Conservation (phyloP, 768 basidiomycete genomes). For the Pulveroboletus sp. region DNA sequence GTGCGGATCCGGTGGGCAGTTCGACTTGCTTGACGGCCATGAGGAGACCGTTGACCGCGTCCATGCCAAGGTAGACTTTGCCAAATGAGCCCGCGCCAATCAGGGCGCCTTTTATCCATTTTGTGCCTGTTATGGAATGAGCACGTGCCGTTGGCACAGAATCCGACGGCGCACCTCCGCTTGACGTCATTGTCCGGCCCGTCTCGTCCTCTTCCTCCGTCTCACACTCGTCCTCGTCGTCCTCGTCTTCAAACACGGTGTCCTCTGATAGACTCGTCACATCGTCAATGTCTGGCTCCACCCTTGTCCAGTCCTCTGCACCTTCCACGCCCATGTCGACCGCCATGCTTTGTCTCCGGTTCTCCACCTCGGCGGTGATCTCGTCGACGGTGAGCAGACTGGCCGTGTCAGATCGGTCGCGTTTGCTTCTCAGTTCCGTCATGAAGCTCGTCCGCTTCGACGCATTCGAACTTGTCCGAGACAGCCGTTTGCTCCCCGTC, state of each 20-base stretch:
- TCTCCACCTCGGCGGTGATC: slow-evolving; percentile 93
- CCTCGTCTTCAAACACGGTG: slow-evolving; percentile 46
- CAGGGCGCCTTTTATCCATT: slow-evolving; percentile 96
- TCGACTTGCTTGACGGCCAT: slow-evolving; percentile 99
- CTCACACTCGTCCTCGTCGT: slow-evolving; percentile 47
- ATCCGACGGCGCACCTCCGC: slow-evolving; percentile 41
- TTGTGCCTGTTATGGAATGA: slow-evolving; percentile 54
- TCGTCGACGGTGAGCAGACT: slow-evolving; percentile 95
- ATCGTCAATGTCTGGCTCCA: slow-evolving; percentile 52
- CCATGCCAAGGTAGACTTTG: slow-evolving; percentile 95
- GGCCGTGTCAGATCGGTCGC: slow-evolving; percentile 85
- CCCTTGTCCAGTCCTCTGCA: slow-evolving; percentile 72
- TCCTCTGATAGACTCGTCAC: slow-evolving; percentile 46
- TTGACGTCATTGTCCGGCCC: slow-evolving; percentile 53
- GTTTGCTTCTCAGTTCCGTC: slow-evolving; percentile 76
- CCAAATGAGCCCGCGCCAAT: slow-evolving; percentile 96
- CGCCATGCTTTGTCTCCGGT: slow-evolving; percentile 51
- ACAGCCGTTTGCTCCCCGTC: slow-evolving; percentile 37
- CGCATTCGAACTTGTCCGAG: slow-evolving; percentile 44
- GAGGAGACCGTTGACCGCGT: slow-evolving; percentile 81
- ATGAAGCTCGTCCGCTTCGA: slow-evolving; percentile 76
- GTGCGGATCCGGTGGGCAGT: slow-evolving; percentile 76
- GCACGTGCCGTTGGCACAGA: background rate
- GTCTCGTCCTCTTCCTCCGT: slow-evolving; percentile 48
- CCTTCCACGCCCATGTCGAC: slow-evolving; percentile 45